Base-by-base conservation (phyloP, 139 green algal genomes). In the Coelastrella sp. region DNA sequence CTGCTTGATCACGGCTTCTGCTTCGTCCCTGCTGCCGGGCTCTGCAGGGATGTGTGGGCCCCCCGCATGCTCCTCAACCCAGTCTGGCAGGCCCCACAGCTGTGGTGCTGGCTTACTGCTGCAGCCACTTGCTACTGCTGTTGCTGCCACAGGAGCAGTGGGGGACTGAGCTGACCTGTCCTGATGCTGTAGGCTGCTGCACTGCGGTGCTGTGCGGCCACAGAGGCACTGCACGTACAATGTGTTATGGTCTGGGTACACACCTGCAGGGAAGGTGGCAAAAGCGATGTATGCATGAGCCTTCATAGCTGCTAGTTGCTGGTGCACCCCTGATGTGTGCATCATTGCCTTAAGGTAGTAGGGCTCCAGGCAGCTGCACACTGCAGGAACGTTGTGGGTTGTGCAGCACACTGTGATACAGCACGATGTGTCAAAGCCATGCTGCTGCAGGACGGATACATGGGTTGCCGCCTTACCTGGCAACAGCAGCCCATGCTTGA, bases 171-270 rank as follows among this genome's bases (percentile, higher is more conserved):
- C 35, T 49, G 35, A 49, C 35, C 68, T 76, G 68, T 76, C 15
- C 68, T 76, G 68, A n/a, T 76, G 68, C n/a, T 76, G 68, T 8
- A 19, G 63, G 12, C 12, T 63, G 78, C 78, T 83, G 78, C 25
- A 8, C 6, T 65, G 49, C 78, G 15, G 78, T 57, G 14, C 27
- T 83, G 12, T 70, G 63, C 63, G 12, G 49, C 27, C 35, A n/a
- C 79, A 85, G 6, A 24, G 24, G 79, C 79, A 85, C 58, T 85
- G 79, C 8, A 85, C 57, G 57, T 72, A 85, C 79, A 85, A 57
- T 57, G 35, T 72, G 56, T 68, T 70, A 6, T 3, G 7, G 7
- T 76, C 68, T 24, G 68, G 19, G 68, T 76, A 24, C 19, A 24
- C 19, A 11, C 68, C 68, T 76, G 68, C 68, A 76, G 63, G 63